Percentiles rank a stretch among this genome's conserved stretches.
Conservation (phyloP, 768 basidiomycete species). For the Coprinopsis strossmayeri region DNA sequence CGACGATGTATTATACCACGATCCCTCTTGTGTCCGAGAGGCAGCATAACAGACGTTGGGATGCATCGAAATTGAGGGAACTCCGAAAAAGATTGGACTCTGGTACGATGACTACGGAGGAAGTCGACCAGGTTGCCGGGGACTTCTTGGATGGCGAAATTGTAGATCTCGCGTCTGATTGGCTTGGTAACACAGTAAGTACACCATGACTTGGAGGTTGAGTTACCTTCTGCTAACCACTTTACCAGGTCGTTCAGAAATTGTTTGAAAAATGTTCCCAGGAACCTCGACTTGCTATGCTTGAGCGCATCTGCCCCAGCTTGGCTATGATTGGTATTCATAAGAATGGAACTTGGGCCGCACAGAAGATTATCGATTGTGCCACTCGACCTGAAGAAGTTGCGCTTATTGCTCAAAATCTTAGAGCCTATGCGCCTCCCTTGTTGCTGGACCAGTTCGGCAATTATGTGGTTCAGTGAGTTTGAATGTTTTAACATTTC, state of each 20-base stretch:
- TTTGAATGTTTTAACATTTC: not conserved
- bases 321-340: constrained; percentile 97
- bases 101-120: constrained; percentile 75
- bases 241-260: constrained; percentile 83
- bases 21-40: constrained; percentile 89
- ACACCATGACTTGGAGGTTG: not conserved
- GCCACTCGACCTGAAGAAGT: constrained; percentile 85
- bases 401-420: constrained; percentile 73
- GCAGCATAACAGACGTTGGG: constrained; percentile 82
- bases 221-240: constrained; percentile 5
- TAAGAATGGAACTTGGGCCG: constrained; percentile 99
- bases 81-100: constrained; percentile 91
- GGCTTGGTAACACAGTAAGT: constrained; percentile 92
- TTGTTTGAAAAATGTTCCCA: constrained; percentile 87
- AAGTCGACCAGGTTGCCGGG: constrained; percentile 83
- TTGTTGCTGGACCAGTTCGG: constrained; percentile 91
- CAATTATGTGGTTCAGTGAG: constrained; percentile 90
- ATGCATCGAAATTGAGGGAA: constrained; percentile 89
- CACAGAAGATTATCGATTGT: constrained; percentile 98
- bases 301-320: constrained; percentile 90
- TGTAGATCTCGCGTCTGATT: constrained; percentile 93
- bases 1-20: constrained; percentile 93
- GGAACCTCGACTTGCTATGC: constrained; percentile 75
- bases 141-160: constrained; percentile 94
- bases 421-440: constrained; percentile 89